Evolutionary conservation across 441 rosid genomes (phyloP), one percentile per base, ranked within the genome.

Genomic region (Gossypium trilobum): DNA sequence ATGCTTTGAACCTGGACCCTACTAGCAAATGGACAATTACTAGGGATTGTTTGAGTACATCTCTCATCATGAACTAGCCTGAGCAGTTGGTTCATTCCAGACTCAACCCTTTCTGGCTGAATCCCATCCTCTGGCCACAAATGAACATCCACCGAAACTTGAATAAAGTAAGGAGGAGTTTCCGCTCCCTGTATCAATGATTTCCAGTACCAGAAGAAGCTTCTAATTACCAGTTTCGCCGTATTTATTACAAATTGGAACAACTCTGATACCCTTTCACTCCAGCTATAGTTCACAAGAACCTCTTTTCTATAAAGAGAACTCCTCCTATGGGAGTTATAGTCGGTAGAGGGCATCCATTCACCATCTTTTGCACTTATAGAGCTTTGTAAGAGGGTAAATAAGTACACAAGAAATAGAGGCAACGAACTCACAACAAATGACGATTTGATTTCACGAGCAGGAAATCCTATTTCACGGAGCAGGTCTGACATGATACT

Each of bases 81-180:
- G 68, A 95, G 97, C 86, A 91, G 76, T 75, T 84, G 91, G 78
- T 90, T 95, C 83, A 93, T 84, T 77, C 91, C 89, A 78, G 94
- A 91, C 78, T 89, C 97, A 73, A 93, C 83, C 78, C 88, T 93
- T 79, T 90, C 99, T 57, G 99, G 99, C 86, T 95, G 99, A 82
- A 95, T 93, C 68, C 98, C 99, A 83, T 90, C 99, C 78, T 89
- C 95, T 68, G 99, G 97, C 98, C 98, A 93, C 74, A 80, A 73
- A 75, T 77, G 83, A 66, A 95, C 97, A 83, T 93, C 96, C 97
- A 95, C 85, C 56, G 92, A 85, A 83, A 95, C 83, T 87, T 95
- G 99, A 69, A 93, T 90, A 87, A 95, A 91, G 85, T 89, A 93
- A 63, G 99, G 99, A 78, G 99, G 97, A 78, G 98, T 87, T 76